Evolutionary conservation across 768 basidiomycete species (phyloP), one percentile per base, ranked within the genome.

Genomic region (Tulasnella sp.): DNA sequence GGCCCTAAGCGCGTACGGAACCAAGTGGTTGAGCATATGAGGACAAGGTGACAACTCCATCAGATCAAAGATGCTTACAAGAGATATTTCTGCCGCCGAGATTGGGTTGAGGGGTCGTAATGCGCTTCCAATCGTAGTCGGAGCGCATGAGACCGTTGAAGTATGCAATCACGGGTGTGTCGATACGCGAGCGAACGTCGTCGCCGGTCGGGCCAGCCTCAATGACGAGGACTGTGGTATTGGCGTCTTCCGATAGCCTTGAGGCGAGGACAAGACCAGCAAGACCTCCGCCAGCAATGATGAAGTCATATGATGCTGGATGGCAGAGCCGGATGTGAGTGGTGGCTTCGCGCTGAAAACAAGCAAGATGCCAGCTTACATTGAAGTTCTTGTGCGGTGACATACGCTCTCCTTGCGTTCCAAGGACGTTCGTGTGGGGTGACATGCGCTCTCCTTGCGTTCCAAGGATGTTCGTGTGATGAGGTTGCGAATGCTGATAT

Each of bases 111-210:
- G 88, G 84, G 12, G 86, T 86, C 22, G 90, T 90, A 60, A 85
- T 85, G 86, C 89, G 91, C 22, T 86, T 85, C 89, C 90, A 93
- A 84, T 92, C 90, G 84, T 91, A 89, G 18, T 86, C 81, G 1
- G 88, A 85, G 73, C 86, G 86, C 46, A 89, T 84, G 9, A 92
- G 86, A 24, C 89, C 89, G 72, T 87, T 82, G 83, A 88, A 91
- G 83, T 91, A 92, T 3, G 91, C 89, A 78, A 87, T 85, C 16
- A 85, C 87, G 54, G 91, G 91, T 44, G 86, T 85, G 83, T 90
- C 90, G 91, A 82, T 69, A 18, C 54, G 50, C 6, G 69, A 54
- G 31, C 72, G 40, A 28, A 81, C 81, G 24, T 42, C 78, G 11
- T 64, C 77, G n/a, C 75, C 78, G 24, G 80, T 40, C 31, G 72